Evolutionary conservation across 441 rosid genomes (phyloP).

Genomic region (Kokia cookei): DNA sequence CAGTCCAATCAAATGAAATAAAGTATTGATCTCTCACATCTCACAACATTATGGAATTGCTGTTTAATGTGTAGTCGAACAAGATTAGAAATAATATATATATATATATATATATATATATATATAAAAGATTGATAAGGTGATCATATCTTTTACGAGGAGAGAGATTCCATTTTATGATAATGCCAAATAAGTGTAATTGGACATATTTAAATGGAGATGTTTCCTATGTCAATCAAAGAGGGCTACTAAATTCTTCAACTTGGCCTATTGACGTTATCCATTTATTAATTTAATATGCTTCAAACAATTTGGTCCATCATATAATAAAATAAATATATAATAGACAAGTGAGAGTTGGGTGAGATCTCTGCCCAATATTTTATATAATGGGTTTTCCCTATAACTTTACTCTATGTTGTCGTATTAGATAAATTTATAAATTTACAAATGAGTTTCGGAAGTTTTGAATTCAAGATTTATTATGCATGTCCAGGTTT

Average conservation of each 20-base stretch:
- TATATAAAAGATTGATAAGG: not conserved
- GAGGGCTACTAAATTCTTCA: constrained; percentile 1
- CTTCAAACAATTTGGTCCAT: not conserved
- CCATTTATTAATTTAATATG: not conserved
- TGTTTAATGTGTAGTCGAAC: constrained; percentile 8
- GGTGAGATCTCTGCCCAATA: constrained; percentile 5
- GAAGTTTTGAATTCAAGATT: no score
- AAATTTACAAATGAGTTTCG: no score
- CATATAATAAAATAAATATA: not conserved
- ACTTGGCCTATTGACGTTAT: constrained; percentile 12
- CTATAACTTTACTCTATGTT: not conserved
- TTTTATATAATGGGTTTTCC: not conserved
- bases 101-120: not conserved
- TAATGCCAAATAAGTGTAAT: constrained; percentile 14
- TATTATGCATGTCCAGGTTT: no score
- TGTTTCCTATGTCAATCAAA: not conserved
- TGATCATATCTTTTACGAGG: not conserved
- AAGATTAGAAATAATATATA: not conserved
- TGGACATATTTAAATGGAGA: constrained; percentile 1
- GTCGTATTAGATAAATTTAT: not conserved
- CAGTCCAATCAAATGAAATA: no score
- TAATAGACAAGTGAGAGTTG: constrained; percentile 9
- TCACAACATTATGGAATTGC: not conserved
- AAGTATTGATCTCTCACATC: not conserved
- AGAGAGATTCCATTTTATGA: constrained; percentile 4